phyloP scores from a whole-genome alignment of 2,329 filamentous ascomycete species.

The Fusarium gaditjirri region DNA sequence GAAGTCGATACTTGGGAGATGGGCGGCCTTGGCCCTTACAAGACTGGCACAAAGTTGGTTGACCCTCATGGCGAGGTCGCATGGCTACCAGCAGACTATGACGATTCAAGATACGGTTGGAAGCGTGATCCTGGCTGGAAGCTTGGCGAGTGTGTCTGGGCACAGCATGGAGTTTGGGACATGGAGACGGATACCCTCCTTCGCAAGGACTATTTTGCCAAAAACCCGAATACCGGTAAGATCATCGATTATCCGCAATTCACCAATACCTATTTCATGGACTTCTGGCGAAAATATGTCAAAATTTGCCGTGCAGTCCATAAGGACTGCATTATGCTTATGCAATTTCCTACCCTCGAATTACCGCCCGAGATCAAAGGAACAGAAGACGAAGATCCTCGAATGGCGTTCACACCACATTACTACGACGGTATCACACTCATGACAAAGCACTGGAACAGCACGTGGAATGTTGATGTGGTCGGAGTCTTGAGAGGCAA shows the following conservation, averaged over 20 bases:
- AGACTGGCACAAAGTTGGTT: conserved; percentile 82
- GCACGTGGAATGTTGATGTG: conserved; percentile 96
- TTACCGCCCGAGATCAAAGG: conserved; percentile 89
- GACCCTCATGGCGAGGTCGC: conserved; percentile 87
- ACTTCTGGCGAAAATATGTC: conserved; percentile 81
- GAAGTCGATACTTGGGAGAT: conserved; percentile 95
- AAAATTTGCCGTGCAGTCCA: conserved; percentile 80
- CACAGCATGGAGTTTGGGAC: conserved; percentile 97
- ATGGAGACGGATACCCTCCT: conserved; percentile 79
- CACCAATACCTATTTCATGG: conserved; percentile 91
- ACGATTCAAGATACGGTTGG: conserved; percentile 91
- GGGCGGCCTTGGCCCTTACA: conserved; percentile 90
- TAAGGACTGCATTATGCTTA: conserved; percentile 84
- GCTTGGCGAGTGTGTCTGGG: conserved; percentile 95
- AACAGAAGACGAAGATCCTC: conserved; percentile 87
- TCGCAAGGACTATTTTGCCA: conserved; percentile 88
- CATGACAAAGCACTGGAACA: conserved; percentile 99
- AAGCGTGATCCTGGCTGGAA: conserved; percentile 89
- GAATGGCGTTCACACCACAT: conserved; percentile 92
- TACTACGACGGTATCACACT: conserved; percentile 97
- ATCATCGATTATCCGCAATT: conserved; percentile 84
- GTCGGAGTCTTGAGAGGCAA: conserved; percentile 89
- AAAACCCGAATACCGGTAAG: conserved; percentile 78
- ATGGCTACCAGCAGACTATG: conserved; percentile 85
- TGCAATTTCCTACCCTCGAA: conserved; percentile 92